Conservation (phyloP, 805 yeast species). For the Maudiozyma pseudohumilis region DNA sequence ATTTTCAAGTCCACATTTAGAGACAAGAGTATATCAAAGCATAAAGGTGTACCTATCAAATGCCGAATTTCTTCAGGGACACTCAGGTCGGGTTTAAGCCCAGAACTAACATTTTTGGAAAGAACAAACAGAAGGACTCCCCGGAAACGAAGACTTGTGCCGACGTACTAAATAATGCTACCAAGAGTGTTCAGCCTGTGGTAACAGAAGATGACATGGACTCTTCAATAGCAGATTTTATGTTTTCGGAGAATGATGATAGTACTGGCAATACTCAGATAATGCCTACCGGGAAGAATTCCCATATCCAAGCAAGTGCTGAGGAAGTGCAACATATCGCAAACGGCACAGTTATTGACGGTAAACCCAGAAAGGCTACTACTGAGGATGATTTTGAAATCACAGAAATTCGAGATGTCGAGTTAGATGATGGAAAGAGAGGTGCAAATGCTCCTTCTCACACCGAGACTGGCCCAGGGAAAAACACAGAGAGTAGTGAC, state of each 20-base stretch:
- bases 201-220: conserved; percentile 10
- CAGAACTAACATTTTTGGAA: conserved; percentile 26
- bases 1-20: too few relatives aligned
- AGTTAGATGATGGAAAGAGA: neutral
- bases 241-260: conserved; percentile 6
- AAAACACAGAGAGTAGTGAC: neutral
- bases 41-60: conserved; percentile 2
- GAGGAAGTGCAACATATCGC: too few relatives aligned
- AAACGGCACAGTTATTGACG: too few relatives aligned
- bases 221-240: conserved; percentile 15
- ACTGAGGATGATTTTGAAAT: conserved; percentile 33
- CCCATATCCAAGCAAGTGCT: too few relatives aligned
- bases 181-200: neutral
- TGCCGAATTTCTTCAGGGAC: conserved; percentile 29
- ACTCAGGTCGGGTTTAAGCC: conserved; percentile 25
- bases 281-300: conserved; percentile 4
- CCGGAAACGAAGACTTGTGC: conserved; percentile 1
- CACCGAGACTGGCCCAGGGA: neutral
- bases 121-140: conserved; percentile 19
- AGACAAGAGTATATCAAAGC: neutral
- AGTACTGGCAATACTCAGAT: conserved; percentile 1
- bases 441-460: too few relatives aligned
- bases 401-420: conserved; percentile 31
- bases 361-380: too few relatives aligned
- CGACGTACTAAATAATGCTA: neutral